Base-by-base conservation (phyloP, 2,329 filamentous ascomycete species). In the Didymella segeticola region DNA sequence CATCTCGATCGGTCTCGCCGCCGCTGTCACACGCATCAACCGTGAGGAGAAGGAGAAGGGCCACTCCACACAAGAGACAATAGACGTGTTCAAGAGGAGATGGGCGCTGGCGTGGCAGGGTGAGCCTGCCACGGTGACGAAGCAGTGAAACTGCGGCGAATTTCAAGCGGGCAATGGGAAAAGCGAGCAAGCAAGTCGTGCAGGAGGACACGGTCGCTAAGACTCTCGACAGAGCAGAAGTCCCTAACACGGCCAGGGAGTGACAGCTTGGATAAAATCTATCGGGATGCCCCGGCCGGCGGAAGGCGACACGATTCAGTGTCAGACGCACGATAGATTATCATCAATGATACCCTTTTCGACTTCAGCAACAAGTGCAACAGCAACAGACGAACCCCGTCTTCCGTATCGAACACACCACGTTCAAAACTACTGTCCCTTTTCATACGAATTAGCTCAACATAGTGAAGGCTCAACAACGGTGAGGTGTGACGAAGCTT, bases 11-110 rank as follows among this genome's bases (percentile, higher is more conserved):
- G 80, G 80, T 43, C 58, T 77, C 45, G 70, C 73, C 0, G 79
- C 80, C 7, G 79, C 79, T 12, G 65, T 60, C 4, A 73, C 71
- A 42, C 68, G 73, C 20, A 75, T 76, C 37, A 67, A 75, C 39
- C 74, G 79, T 14, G 79, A 82, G 57, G 79, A 82, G 59, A 78
- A 76, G 50, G 79, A 78, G 57, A 79, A 78, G 58, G 79, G 77
- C 2, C 66, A 73, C 42, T 72, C 57, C 9, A 73, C 69, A 29
- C 52, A 63, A 23, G 56, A 80, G 58, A 78, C 66, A 2, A 58
- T 77, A 11, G 75, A 76, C n/a, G 67, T 73, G 10, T 45, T 79
- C 20, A 77, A 69, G 67, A 69, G 73, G 62, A 75, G 78, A 52
- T 64, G 69, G 27, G 63, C 59, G 5, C 48, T 75, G 34, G 66